Percentiles rank a stretch among this genome's conserved stretches.
Conservation (phyloP, 441 rosid species). For the Erysimum pusillum region DNA sequence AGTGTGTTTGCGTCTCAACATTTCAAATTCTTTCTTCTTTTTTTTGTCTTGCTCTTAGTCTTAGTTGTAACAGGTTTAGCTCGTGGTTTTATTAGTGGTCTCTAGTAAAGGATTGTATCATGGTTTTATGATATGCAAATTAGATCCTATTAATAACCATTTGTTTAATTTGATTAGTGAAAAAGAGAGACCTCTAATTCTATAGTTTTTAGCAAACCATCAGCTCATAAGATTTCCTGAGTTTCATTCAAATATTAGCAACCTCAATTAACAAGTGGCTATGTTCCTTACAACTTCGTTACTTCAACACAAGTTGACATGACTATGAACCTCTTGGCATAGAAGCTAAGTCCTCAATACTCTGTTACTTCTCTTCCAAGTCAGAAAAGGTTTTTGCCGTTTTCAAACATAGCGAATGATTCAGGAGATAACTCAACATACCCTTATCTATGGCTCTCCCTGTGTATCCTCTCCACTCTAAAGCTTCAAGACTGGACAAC, state of each 20-base stretch:
- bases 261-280: neutral
- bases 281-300: neutral
- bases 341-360: neutral
- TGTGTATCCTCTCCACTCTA: constrained; percentile 3
- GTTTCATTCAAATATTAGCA: neutral
- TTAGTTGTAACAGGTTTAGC: constrained; percentile 33
- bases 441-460: neutral
- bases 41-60: constrained; percentile 10
- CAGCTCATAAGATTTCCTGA: neutral
- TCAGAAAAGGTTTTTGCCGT: neutral
- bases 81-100: constrained; percentile 34
- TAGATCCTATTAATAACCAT: neutral
- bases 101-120: constrained; percentile 33
- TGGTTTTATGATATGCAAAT: constrained; percentile 29
- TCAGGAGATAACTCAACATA: neutral
- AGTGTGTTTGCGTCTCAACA: neutral
- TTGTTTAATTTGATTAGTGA: neutral
- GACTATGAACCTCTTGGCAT: neutral
- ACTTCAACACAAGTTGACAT: constrained; percentile 1
- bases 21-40: neutral
- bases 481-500: neutral
- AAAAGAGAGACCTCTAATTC: neutral
- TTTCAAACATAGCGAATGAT: constrained; percentile 7
- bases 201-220: neutral
- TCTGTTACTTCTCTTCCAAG: neutral